These are phyloP conservation scores for Solidago caesia DNA, from an alignment of 129 eudicot species.

Conservation along the genomic window DNA sequence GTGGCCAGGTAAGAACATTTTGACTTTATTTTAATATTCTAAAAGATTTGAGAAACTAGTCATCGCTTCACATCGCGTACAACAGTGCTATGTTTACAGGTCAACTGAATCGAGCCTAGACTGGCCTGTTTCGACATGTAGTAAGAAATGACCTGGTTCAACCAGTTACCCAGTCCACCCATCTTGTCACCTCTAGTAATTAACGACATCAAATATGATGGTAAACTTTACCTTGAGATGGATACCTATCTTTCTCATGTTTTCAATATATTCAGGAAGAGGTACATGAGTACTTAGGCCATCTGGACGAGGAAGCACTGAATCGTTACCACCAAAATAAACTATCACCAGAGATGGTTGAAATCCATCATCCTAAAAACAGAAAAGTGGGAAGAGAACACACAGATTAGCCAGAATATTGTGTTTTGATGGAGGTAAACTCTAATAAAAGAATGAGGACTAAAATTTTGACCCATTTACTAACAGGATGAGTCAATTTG, in stretches of 20 bases:
- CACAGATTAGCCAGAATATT: neutral
- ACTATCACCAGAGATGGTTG: slow-evolving; percentile 73
- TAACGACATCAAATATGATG: neutral
- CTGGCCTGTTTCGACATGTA: neutral
- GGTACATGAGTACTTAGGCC: slow-evolving; percentile 78
- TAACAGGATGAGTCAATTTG: no score
- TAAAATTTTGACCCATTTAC: no score
- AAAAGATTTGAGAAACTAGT: no score
- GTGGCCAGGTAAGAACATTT: no score
- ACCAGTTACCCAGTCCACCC: neutral
- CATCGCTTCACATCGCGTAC: no score
- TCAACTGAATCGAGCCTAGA: neutral
- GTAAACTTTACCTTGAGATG: slow-evolving; percentile 56
- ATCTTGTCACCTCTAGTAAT: neutral
- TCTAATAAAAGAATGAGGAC: no score
- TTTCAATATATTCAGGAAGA: slow-evolving; percentile 65
- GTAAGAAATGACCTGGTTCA: neutral
- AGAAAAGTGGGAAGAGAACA: neutral
- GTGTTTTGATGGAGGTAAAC: no score
- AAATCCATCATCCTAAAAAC: slow-evolving; percentile 47
- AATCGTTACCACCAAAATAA: slow-evolving; percentile 86
- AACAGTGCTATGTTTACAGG: neutral
- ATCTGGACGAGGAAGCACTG: slow-evolving; percentile 46
- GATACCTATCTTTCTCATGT: slow-evolving; percentile 67
- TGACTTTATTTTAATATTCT: no score